Conservation (phyloP, 805 yeast genomes). For the Hanseniaspora jakobsenii region DNA sequence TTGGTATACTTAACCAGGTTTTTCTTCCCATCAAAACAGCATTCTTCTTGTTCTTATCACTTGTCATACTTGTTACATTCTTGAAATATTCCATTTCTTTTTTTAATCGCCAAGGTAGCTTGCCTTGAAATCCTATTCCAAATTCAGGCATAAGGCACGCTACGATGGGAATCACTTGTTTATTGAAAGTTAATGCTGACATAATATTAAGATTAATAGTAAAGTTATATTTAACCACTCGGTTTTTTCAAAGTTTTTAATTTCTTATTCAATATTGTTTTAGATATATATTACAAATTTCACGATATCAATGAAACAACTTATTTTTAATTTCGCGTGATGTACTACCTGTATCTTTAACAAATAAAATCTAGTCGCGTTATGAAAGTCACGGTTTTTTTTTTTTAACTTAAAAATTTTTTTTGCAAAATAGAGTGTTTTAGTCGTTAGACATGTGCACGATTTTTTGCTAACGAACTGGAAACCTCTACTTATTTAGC, state of each 20-base stretch:
- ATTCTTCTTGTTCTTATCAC: conserved; percentile 34
- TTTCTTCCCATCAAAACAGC: conserved; percentile 93
- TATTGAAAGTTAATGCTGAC: conserved; percentile 16
- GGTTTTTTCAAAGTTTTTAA: too few relatives aligned
- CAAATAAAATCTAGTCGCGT: not conserved
- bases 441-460: too few relatives aligned
- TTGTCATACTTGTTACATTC: conserved; percentile 46
- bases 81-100: conserved; percentile 79
- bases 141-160: conserved; percentile 71
- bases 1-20: conserved; percentile 91
- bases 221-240: too few relatives aligned
- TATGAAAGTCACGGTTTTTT: too few relatives aligned
- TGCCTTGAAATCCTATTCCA: conserved; percentile 77
- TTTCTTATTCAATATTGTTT: too few relatives aligned
- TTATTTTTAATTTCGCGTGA: too few relatives aligned
- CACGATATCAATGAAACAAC: too few relatives aligned
- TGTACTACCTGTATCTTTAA: not conserved
- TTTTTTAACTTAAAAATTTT: not conserved
- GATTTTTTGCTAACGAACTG: too few relatives aligned
- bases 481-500: too few relatives aligned
- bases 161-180: conserved; percentile 53
- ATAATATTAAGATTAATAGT: too few relatives aligned
- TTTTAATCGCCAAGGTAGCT: conserved; percentile 76
- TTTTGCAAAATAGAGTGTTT: not conserved
- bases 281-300: too few relatives aligned